Base-by-base conservation (phyloP, 345 rosid genomes). In the Capsella bursapastoris region DNA sequence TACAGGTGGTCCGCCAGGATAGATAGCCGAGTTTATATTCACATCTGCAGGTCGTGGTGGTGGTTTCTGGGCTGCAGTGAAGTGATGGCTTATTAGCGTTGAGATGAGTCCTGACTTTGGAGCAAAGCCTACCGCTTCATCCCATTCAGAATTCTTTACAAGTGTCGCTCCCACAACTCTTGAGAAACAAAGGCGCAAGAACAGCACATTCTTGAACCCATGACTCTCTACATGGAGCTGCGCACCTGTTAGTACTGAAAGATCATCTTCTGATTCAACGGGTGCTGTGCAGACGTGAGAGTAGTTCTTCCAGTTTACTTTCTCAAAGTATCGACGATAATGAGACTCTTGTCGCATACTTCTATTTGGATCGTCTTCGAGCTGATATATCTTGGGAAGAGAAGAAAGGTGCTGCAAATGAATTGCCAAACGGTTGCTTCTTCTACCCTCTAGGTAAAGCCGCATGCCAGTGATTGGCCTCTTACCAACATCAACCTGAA, bases 371-470 rank as follows among this genome's bases (percentile, higher is more conserved):
- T 90, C 90, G 67, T 95, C 97, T 70, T 72, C 73, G 48, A 95
- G 93, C 74, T 85, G 96, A 78, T 87, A 89, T 62, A 88, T 77
- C 72, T 90, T 92, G 8, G 97, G 99, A 57, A 95, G 96, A 55
- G 97, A 88, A 55, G 99, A 92, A 58, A 92, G 97, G 71, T 95
- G 99, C 80, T 95, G 99, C 79, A 95, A 61, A 75, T 92, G 97
- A 68, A 95, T 81, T 13, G 97, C 97, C 58, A 95, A 60, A 56
- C 87, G 86, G 63, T 92, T 93, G 77, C 92, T 90, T 72, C 91
- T 86, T 86, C 87, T 83, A 59, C 99, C 99, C 64, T 95, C 98
- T 64, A 95, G 87, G 83, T 90, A 92, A 44, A 95, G 99, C 64
- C 99, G 84, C 73, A 95, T 84, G 59, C 99, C 99, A 47, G 97